These are phyloP conservation scores for Exophiala mesophila DNA, from an alignment of 2,329 filamentous ascomycete species.

Conservation along the genomic window DNA sequence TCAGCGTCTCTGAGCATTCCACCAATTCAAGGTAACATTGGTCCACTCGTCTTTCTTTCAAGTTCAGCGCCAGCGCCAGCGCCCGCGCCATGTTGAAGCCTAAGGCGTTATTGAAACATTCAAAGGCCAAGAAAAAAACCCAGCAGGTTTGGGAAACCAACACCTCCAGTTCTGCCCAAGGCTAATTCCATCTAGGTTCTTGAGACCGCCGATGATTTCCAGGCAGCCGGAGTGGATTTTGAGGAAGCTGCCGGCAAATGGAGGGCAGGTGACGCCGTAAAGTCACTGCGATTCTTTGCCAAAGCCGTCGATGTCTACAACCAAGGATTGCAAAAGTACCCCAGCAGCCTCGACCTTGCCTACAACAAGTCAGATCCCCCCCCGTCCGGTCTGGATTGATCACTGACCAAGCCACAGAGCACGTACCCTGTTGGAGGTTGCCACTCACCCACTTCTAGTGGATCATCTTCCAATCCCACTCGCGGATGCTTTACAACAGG, in stretches of 20 bases:
- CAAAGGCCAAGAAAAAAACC: constrained; percentile 28
- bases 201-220: constrained; percentile 62
- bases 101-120: constrained; percentile 27
- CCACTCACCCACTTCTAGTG: constrained; percentile 61
- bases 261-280: constrained; percentile 64
- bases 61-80: too few species aligned
- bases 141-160: constrained; percentile 32
- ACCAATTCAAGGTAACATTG: too few species aligned
- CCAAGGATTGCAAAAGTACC: constrained; percentile 57
- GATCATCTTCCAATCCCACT: constrained; percentile 52
- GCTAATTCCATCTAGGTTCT: constrained; percentile 44
- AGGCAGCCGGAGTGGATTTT: constrained; percentile 59
- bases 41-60: too few species aligned
- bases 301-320: constrained; percentile 64
- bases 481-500: constrained; percentile 53
- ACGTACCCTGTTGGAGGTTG: constrained; percentile 64
- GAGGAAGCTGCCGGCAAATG: constrained; percentile 72
- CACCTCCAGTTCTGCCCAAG: background rate
- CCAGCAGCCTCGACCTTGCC: constrained; percentile 62
- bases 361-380: constrained; percentile 61
- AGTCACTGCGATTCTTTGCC: constrained; percentile 55
- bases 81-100: constrained; percentile 25
- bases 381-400: background rate
- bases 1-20: too few species aligned
- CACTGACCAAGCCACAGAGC: constrained; percentile 45